phyloP scores from a whole-genome alignment of 306 rosid species.

The Inga laurina region DNA sequence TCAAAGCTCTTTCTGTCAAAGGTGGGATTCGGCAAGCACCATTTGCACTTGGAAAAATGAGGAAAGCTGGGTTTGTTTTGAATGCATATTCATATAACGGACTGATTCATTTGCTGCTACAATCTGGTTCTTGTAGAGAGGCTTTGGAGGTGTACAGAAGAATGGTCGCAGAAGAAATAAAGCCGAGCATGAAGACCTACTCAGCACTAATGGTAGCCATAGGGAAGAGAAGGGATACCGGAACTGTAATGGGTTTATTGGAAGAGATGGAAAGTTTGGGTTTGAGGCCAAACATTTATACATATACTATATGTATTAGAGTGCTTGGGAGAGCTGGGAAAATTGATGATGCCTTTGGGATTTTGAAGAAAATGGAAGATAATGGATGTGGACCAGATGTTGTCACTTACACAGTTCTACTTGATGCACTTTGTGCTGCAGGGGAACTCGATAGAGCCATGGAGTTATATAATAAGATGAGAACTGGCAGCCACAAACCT shows the following conservation, averaged over 20 bases:
- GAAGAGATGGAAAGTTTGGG: constrained; percentile 86
- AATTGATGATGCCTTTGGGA: constrained; percentile 68
- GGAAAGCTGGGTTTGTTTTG: constrained; percentile 65
- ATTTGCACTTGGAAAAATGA: constrained; percentile 66
- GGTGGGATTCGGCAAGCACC: constrained; percentile 80
- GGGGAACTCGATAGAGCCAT: constrained; percentile 72
- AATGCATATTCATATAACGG: constrained; percentile 94
- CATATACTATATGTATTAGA: constrained; percentile 90
- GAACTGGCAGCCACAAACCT: constrained; percentile 71
- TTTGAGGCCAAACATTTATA: constrained; percentile 83
- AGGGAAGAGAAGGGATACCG: constrained; percentile 82
- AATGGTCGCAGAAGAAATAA: constrained; percentile 69
- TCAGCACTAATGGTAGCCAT: constrained; percentile 89
- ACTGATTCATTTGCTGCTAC: constrained; percentile 71
- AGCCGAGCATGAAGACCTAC: constrained; percentile 91
- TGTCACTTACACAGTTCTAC: constrained; percentile 86
- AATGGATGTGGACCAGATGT: constrained; percentile 93
- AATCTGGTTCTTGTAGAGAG: constrained; percentile 69
- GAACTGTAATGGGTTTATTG: constrained; percentile 67
- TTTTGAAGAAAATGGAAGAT: constrained; percentile 80
- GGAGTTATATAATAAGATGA: constrained; percentile 70
- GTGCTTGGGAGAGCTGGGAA: constrained; percentile 89
- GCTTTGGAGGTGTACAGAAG: constrained; percentile 77
- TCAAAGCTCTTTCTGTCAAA: constrained; percentile 66
- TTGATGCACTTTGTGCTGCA: constrained; percentile 84